Evolutionary conservation across 2,329 filamentous ascomycete genomes (phyloP).

Genomic region (Drechslerella stenobrocha): DNA sequence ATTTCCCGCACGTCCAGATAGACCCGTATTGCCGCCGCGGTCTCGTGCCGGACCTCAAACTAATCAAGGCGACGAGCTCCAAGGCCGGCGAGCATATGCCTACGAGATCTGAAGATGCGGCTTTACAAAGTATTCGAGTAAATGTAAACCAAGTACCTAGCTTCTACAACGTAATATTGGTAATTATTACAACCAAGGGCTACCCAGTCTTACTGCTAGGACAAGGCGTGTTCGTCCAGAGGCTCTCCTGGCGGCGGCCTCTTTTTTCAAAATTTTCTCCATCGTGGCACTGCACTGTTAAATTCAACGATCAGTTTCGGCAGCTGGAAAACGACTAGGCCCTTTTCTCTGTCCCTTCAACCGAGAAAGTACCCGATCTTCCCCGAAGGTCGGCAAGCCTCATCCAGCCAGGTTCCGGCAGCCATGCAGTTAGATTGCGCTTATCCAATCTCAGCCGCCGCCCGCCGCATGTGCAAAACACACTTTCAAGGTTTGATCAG

Average conservation of each 20-base stretch:
- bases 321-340: constrained; percentile 42
- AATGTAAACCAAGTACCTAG: constrained; percentile 1
- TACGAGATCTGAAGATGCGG: too few species aligned
- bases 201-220: too few species aligned
- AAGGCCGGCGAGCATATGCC: too few species aligned
- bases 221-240: too few species aligned
- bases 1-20: constrained; percentile 37
- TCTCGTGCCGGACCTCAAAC: constrained; percentile 19
- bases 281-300: constrained; percentile 13
- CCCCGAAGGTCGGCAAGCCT: constrained; percentile 34
- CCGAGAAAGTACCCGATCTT: constrained; percentile 49
- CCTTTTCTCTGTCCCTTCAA: constrained; percentile 31
- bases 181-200: too few species aligned
- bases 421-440: neutral
- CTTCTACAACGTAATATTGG: too few species aligned
- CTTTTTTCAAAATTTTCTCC: neutral
- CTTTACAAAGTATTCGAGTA: too few species aligned
- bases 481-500: too few species aligned
- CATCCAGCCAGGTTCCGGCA: too few species aligned
- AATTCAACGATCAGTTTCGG: constrained; percentile 34
- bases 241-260: constrained; percentile 1
- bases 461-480: neutral
- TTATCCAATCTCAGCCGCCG: neutral
- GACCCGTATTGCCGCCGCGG: constrained; percentile 10
- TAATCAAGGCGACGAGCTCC: neutral